Base-by-base conservation (phyloP, 768 basidiomycete genomes). In the Lanmaoa rubissima region DNA sequence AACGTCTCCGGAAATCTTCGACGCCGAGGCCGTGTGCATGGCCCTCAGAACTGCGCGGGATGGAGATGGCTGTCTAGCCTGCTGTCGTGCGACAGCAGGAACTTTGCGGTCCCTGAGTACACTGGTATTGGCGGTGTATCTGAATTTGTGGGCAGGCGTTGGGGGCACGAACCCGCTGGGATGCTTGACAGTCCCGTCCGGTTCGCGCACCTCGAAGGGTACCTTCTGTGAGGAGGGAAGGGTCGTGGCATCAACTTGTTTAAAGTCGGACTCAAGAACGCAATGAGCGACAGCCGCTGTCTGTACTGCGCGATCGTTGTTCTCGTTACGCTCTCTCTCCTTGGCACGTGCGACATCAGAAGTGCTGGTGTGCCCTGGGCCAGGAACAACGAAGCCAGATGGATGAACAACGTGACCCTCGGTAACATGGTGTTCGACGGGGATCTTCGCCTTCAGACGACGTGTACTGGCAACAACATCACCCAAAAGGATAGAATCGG, bases 121-220 rank as follows among this genome's bases (percentile, higher is more conserved):
- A 21, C n/a, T 62, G 26, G 43, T 43, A 17, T 45, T 42, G 53
- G 59, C 61, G 10, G 47, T 35, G 17, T 64, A 53, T 45, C 64
- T 68, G 64, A 77, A 79, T 10, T 73, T 73, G 47, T 75, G 60
- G 36, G 68, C 65, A 32, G 78, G 72, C 1, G 78, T 79, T 2
- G 78, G 78, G 2, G 77, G 77, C 11, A 73, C 69, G 59, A 78
- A 79, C 1, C 78, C 78, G 32, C 75, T 76, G 1, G 78, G 71
- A 48, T 78, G 77, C 38, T 67, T 66, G 40, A 77, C 62, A 1
- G 61, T 73, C 24, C 78, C 78, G 48, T 79, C 77, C 4, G 52
- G 54, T 26, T 70, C 66, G 34, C 66, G 60, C 0, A 78, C 69
- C 60, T 79, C 78, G 24, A 75, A 76, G 1, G 78, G 78, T 7